phyloP scores from a whole-genome alignment of 306 rosid genomes.

The Cajanus cajan region DNA sequence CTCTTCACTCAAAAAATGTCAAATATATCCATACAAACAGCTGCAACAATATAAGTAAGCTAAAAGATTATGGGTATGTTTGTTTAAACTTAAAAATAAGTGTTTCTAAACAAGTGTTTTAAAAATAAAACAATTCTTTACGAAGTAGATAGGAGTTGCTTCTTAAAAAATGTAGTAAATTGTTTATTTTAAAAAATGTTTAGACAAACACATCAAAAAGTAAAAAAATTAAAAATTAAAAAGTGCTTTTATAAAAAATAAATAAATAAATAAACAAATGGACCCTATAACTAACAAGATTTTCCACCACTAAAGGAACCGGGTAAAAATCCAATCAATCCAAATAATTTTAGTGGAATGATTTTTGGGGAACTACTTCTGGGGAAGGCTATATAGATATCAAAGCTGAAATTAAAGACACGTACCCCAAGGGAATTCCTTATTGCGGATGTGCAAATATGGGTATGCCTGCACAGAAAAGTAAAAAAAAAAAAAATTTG shows the following conservation, averaged over 20 bases:
- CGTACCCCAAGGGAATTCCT: constrained; percentile 99
- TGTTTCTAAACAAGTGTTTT: too few relatives aligned
- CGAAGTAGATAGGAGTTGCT: too few relatives aligned
- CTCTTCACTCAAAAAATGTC: background rate
- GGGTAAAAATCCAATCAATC: background rate
- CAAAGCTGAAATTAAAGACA: constrained; percentile 18
- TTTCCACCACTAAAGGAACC: background rate
- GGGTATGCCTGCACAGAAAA: constrained; percentile 40
- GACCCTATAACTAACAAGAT: background rate
- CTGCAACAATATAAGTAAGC: background rate
- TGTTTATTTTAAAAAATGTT: too few relatives aligned
- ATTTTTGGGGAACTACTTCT: background rate
- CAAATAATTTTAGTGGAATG: background rate
- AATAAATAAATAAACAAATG: too few relatives aligned
- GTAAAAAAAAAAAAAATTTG: background rate
- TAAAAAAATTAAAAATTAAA: too few relatives aligned
- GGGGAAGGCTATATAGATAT: constrained; percentile 16
- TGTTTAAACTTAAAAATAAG: too few relatives aligned
- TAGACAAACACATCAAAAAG: too few relatives aligned
- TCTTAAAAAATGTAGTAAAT: too few relatives aligned
- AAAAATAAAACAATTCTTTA: too few relatives aligned
- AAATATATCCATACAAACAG: background rate
- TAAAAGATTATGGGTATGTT: too few relatives aligned
- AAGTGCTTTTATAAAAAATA: too few relatives aligned
- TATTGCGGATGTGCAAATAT: constrained; percentile 82